Evolutionary conservation across 306 rosid species (phyloP).

Genomic region (Cotoneaster glaucophyllus): DNA sequence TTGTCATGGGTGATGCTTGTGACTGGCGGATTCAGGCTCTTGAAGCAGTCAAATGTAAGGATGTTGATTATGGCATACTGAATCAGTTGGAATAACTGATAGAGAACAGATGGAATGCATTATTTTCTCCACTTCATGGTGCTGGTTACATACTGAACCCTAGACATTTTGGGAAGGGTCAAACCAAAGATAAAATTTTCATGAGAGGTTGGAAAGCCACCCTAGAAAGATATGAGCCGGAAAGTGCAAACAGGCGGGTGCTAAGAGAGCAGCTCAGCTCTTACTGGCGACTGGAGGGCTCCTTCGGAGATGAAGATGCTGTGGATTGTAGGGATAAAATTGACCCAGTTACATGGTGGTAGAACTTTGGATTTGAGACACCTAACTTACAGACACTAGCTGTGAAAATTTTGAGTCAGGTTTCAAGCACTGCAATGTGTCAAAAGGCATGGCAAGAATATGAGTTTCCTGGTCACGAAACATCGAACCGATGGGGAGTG

Average conservation of each 20-base stretch:
- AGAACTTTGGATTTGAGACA: slow-evolving; percentile 48
- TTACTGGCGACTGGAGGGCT: slow-evolving; percentile 42
- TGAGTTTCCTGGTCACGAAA: slow-evolving; percentile 23
- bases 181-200: slow-evolving; percentile 42
- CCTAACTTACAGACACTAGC: slow-evolving; percentile 45
- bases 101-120: slow-evolving; percentile 44
- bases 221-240: slow-evolving; percentile 40
- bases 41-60: slow-evolving; percentile 28
- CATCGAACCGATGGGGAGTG: slow-evolving; percentile 19
- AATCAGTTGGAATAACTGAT: slow-evolving; percentile 44
- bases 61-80: slow-evolving; percentile 21
- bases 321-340: slow-evolving; percentile 41
- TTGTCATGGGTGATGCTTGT: slow-evolving; percentile 45
- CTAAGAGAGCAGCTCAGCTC: slow-evolving; percentile 58
- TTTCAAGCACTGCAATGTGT: slow-evolving; percentile 45
- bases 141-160: slow-evolving; percentile 53
- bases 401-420: slow-evolving; percentile 50
- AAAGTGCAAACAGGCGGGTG: slow-evolving; percentile 25
- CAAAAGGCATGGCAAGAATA: slow-evolving; percentile 37
- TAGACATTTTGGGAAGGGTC: slow-evolving; percentile 43
- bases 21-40: slow-evolving; percentile 49
- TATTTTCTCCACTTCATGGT: slow-evolving; percentile 56
- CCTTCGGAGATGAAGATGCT: slow-evolving; percentile 45
- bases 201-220: slow-evolving; percentile 59
- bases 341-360: slow-evolving; percentile 56